These are phyloP conservation scores for Leonotis leonurus DNA, from an alignment of 257 asterid genomes.

Conservation along the genomic window DNA sequence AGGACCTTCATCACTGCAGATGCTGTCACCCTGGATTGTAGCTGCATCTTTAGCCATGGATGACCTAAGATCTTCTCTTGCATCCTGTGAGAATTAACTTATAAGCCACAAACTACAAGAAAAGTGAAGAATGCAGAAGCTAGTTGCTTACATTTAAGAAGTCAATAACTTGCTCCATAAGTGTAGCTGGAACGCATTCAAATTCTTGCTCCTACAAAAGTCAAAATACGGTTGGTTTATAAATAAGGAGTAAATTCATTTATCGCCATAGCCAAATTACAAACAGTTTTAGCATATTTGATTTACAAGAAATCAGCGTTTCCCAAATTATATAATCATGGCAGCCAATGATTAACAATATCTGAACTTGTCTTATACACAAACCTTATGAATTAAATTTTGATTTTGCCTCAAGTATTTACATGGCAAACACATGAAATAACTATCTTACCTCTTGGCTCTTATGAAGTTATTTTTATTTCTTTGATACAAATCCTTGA, in stretches of 20 bases:
- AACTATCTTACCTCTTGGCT: too few species aligned
- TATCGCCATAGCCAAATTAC: too few species aligned
- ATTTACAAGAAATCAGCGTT: neutral
- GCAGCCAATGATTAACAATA: too few species aligned
- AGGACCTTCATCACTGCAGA: slow-evolving; percentile 29
- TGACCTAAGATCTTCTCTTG: slow-evolving; percentile 79
- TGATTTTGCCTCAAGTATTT: too few species aligned
- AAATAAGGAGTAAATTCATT: slow-evolving; percentile 11
- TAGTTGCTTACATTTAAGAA: slow-evolving; percentile 65
- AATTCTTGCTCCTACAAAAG: slow-evolving; percentile 55
- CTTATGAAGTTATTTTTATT: too few species aligned
- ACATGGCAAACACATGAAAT: too few species aligned
- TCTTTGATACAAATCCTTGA: too few species aligned
- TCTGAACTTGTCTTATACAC: too few species aligned
- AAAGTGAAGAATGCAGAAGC: slow-evolving; percentile 7
- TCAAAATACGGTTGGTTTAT: neutral
- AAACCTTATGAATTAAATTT: too few species aligned
- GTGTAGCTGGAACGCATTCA: slow-evolving; percentile 75
- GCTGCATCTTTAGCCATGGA: slow-evolving; percentile 92
- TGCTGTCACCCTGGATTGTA: slow-evolving; percentile 58
- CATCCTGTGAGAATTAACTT: slow-evolving; percentile 34
- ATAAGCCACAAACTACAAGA: slow-evolving; percentile 24
- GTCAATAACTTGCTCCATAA: slow-evolving; percentile 72
- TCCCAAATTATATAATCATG: too few species aligned
- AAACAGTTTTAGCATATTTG: neutral